These are phyloP conservation scores for Kalaharituber pfeilii DNA, from an alignment of 2,329 filamentous ascomycete species.

Conservation along the genomic window DNA sequence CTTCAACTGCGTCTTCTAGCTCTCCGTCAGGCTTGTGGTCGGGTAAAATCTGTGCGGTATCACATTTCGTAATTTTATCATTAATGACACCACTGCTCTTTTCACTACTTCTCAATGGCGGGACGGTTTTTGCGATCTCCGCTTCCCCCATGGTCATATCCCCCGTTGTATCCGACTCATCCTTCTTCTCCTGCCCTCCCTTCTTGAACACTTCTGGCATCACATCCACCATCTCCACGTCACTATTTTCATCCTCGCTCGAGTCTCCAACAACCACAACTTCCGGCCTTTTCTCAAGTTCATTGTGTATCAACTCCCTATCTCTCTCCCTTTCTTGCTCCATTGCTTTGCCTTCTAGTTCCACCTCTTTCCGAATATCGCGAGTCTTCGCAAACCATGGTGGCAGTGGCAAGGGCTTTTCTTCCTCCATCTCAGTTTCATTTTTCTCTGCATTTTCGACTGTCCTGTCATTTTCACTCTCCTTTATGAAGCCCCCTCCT, in stretches of 20 bases:
- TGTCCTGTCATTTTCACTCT: neutral
- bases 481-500: neutral
- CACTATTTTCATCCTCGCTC: constrained; percentile 31
- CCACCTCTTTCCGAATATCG: constrained; percentile 49
- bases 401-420: constrained; percentile 44
- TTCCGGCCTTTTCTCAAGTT: neutral
- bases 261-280: constrained; percentile 41
- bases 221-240: constrained; percentile 40
- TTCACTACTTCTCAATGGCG: no score
- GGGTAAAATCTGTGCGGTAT: no score
- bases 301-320: neutral
- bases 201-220: constrained; percentile 23
- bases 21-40: no score
- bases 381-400: constrained; percentile 52
- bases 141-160: constrained; percentile 23
- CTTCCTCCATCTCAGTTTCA: constrained; percentile 26
- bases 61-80: no score
- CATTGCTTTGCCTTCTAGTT: neutral
- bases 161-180: constrained; percentile 9
- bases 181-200: constrained; percentile 8
- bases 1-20: neutral
- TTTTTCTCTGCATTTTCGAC: neutral
- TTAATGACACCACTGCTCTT: no score
- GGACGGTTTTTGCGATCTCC: constrained; percentile 24
- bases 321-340: constrained; percentile 4